phyloP scores from a whole-genome alignment of 768 basidiomycete species.

The Tulasnella sp. region DNA sequence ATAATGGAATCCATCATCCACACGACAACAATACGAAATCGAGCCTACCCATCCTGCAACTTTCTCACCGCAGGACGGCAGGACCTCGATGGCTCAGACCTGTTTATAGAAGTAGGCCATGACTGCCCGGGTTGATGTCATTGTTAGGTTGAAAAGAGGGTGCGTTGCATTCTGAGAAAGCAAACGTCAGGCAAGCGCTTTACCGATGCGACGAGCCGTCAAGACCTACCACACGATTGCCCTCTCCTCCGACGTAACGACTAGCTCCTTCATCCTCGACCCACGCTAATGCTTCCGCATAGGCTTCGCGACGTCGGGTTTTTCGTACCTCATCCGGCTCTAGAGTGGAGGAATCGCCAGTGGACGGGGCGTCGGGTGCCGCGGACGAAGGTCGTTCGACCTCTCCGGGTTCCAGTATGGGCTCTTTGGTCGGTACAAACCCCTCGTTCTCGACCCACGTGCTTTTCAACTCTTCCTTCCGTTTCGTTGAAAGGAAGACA shows the following conservation, averaged over 20 bases:
- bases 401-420: neutral
- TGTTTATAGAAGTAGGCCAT: conserved; percentile 78
- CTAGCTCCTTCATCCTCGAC: conserved; percentile 59
- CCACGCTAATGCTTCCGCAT: conserved; percentile 64
- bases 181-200: neutral
- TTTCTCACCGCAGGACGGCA: neutral
- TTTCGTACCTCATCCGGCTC: conserved; percentile 44
- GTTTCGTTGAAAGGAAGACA: conserved; percentile 54
- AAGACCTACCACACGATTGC: conserved; percentile 63
- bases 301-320: conserved; percentile 53
- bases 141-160: conserved; percentile 74
- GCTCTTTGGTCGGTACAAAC: conserved; percentile 7
- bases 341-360: conserved; percentile 35
- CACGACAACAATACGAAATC: neutral
- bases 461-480: conserved; percentile 44
- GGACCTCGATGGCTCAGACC: neutral
- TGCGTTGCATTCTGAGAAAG: conserved; percentile 73
- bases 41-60: neutral
- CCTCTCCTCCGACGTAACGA: conserved; percentile 59
- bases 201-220: neutral
- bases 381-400: conserved; percentile 38
- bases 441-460: conserved; percentile 47
- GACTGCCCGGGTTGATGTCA: conserved; percentile 65
- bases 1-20: neutral
- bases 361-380: neutral